A percentile compares a stretch with the other conserved stretches of the same genome.
Conservation (phyloP, 2,329 filamentous ascomycete species). For the Periconia sp. region DNA sequence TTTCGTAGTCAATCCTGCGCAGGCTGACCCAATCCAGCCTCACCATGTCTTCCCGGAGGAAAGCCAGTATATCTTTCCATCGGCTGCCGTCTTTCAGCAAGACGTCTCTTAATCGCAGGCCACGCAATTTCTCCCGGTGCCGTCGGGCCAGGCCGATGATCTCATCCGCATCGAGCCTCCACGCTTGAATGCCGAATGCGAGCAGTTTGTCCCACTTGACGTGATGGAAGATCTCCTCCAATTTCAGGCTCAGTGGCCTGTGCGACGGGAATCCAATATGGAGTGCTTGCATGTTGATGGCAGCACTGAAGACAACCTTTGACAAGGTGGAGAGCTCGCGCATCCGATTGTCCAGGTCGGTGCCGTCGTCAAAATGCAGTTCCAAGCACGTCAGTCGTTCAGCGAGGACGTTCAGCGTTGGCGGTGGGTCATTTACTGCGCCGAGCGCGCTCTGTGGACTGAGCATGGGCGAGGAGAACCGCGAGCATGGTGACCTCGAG, state of each 20-base stretch:
- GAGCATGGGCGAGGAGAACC: constrained; percentile 68
- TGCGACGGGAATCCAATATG: constrained; percentile 69
- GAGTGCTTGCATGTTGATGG: constrained; percentile 66
- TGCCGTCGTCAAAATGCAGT: constrained; percentile 66
- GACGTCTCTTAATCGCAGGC: constrained; percentile 66
- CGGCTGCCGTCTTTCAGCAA: constrained; percentile 64
- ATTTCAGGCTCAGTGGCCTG: constrained; percentile 60
- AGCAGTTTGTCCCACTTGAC: constrained; percentile 66
- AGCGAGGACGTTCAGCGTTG: constrained; percentile 58
- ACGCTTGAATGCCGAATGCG: constrained; percentile 69
- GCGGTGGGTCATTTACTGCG: constrained; percentile 55
- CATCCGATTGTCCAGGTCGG: constrained; percentile 64
- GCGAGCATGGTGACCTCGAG: constrained; percentile 62
- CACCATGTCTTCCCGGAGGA: constrained; percentile 62
- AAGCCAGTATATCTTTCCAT: constrained; percentile 66
- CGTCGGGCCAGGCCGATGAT: constrained; percentile 63
- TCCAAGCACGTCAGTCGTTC: constrained; percentile 67
- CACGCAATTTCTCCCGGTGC: constrained; percentile 63
- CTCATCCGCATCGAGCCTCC: constrained; percentile 66
- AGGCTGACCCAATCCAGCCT: constrained; percentile 67
- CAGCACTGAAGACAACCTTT: constrained; percentile 62
- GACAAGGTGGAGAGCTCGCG: constrained; percentile 64
- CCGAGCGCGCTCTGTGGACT: constrained; percentile 64
- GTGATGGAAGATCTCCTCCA: constrained; percentile 68
- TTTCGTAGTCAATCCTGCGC: constrained; percentile 65